These are phyloP conservation scores for Peltaster fructicola DNA, from an alignment of 2,329 filamentous ascomycete species.

Conservation along the genomic window DNA sequence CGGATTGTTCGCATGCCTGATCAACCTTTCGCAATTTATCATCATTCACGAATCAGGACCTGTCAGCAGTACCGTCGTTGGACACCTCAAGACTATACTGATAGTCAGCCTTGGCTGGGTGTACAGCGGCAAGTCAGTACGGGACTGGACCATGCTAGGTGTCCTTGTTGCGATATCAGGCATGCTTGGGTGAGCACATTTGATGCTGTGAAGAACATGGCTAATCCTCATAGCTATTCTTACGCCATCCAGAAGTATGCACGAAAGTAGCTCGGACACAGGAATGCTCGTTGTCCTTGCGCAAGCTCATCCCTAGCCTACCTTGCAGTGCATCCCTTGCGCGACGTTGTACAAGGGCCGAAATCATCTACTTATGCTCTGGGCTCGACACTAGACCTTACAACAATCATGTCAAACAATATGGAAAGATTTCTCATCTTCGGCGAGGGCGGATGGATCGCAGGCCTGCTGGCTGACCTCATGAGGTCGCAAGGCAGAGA, in stretches of 20 bases:
- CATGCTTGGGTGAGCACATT: conserved; percentile 15
- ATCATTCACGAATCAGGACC: conserved; percentile 18
- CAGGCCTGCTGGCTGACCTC: conserved; percentile 41
- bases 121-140: conserved; percentile 10
- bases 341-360: conserved; percentile 1
- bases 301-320: not conserved
- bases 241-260: conserved; percentile 7
- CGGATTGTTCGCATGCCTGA: conserved; percentile 43
- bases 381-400: conserved; percentile 1
- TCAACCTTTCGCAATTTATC: conserved; percentile 32
- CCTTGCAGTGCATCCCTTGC: conserved; percentile 3
- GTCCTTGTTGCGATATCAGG: conserved; percentile 16
- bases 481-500: conserved; percentile 43
- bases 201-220: conserved; percentile 1
- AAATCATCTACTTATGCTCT: not conserved
- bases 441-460: conserved; percentile 47
- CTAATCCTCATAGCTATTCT: conserved; percentile 5
- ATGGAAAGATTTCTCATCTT: conserved; percentile 41
- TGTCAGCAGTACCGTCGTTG: conserved; percentile 19
- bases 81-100: conserved; percentile 19
- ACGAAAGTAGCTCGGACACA: conserved; percentile 5
- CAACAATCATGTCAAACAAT: conserved; percentile 4
- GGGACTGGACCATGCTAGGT: conserved; percentile 14
- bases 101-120: conserved; percentile 18
- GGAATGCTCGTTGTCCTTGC: conserved; percentile 4